Evolutionary conservation across 1,139 yeast species (phyloP).

Genomic region (Sugiyamaella neomexicana): DNA sequence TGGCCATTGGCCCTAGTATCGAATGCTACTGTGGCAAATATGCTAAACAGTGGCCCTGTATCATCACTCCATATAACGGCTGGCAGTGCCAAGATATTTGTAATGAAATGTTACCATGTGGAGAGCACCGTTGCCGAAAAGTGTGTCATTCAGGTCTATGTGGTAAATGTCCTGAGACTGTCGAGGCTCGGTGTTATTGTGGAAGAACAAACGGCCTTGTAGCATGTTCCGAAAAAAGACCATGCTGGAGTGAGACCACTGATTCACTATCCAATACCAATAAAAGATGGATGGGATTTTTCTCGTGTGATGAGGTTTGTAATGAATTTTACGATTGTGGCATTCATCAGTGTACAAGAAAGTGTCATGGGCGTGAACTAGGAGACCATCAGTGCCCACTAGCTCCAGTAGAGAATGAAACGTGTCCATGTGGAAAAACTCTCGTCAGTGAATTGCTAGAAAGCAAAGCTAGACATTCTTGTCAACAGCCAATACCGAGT

Average conservation of each 20-base stretch:
- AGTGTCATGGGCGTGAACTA: slow-evolving; percentile 57
- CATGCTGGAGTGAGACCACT: slow-evolving; percentile 20
- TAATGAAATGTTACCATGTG: slow-evolving; percentile 63
- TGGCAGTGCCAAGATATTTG: slow-evolving; percentile 71
- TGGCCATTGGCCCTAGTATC: slow-evolving; percentile 70
- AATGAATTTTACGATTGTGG: slow-evolving; percentile 62
- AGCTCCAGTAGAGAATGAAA: slow-evolving; percentile 57
- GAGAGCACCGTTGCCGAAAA: slow-evolving; percentile 61
- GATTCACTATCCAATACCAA: not conserved
- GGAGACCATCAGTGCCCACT: slow-evolving; percentile 56
- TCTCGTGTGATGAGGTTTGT: slow-evolving; percentile 56
- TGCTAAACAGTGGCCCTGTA: slow-evolving; percentile 67
- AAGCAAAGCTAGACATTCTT: slow-evolving; percentile 49
- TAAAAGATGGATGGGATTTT: slow-evolving; percentile 63
- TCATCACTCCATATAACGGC: slow-evolving; percentile 68
- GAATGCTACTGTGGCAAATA: slow-evolving; percentile 75
- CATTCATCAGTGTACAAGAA: slow-evolving; percentile 56
- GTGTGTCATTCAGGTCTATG: slow-evolving; percentile 76
- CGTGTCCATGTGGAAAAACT: slow-evolving; percentile 78
- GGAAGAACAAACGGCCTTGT: slow-evolving; percentile 48
- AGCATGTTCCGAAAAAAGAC: slow-evolving; percentile 31
- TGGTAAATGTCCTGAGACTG: slow-evolving; percentile 59
- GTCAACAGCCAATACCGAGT: slow-evolving; percentile 69
- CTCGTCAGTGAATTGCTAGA: slow-evolving; percentile 41
- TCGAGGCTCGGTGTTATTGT: slow-evolving; percentile 66